Evolutionary conservation across 495 filamentous ascomycete species (phyloP).

Genomic region (Aspergillus kassunensis): DNA sequence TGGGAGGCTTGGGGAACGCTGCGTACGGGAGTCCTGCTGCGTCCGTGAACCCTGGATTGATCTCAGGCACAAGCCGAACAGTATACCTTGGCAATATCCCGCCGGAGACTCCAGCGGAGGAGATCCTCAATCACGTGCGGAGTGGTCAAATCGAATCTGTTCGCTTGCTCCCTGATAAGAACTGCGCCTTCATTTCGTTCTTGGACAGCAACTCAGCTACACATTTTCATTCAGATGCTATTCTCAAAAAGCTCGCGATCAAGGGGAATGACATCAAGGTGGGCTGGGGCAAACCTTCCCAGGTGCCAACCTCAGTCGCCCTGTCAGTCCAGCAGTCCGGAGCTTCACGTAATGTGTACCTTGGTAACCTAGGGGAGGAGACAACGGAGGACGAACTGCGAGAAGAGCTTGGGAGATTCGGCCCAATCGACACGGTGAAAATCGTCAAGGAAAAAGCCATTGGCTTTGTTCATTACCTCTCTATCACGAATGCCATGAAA

Average conservation of each 20-base stretch:
- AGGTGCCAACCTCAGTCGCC: slow-evolving; percentile 94
- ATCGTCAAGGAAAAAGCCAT: slow-evolving; percentile 97
- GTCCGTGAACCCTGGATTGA: slow-evolving; percentile 71
- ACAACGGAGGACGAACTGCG: slow-evolving; percentile 86
- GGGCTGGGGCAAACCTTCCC: slow-evolving; percentile 97
- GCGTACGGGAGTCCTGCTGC: slow-evolving; percentile 60
- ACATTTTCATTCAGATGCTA: slow-evolving; percentile 98
- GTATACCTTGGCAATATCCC: slow-evolving; percentile 98
- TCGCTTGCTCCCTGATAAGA: slow-evolving; percentile 93
- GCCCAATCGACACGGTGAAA: slow-evolving; percentile 94
- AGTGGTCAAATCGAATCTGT: slow-evolving; percentile 99
- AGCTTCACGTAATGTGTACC: slow-evolving; percentile 96
- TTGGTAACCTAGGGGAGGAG: slow-evolving; percentile 89
- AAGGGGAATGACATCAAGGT: slow-evolving; percentile 99
- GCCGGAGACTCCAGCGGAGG: slow-evolving; percentile 95
- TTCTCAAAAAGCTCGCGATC: slow-evolving; percentile 97
- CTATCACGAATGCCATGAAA: slow-evolving; percentile 97
- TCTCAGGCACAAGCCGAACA: slow-evolving; percentile 89
- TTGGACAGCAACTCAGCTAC: slow-evolving; percentile 94
- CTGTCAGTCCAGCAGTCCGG: slow-evolving; percentile 96
- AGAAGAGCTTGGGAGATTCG: slow-evolving; percentile 95
- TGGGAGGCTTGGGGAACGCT: slow-evolving; percentile 55
- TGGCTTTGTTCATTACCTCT: slow-evolving; percentile 96
- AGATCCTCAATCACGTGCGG: slow-evolving; percentile 93
- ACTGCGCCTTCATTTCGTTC: slow-evolving; percentile 99